Conservation (phyloP, 768 basidiomycete genomes). For the Mycena metata region DNA sequence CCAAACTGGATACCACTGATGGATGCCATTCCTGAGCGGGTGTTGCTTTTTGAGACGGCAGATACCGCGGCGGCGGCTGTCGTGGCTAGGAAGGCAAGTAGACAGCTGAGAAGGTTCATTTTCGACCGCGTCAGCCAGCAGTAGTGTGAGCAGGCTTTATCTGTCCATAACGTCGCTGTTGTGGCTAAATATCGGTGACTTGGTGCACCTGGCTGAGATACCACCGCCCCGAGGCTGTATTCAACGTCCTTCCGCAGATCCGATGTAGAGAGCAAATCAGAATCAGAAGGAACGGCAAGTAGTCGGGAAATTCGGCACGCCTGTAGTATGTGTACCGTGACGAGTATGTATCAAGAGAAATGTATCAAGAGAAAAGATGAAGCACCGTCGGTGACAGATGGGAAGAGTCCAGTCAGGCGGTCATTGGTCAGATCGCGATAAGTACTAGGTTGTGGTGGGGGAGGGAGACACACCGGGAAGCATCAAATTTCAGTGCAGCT, state of each 20-base stretch:
- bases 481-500: no score
- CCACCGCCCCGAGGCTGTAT: slow-evolving; percentile 5
- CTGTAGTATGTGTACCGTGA: not conserved
- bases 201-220: slow-evolving; percentile 13
- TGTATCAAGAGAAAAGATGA: slow-evolving; percentile 15
- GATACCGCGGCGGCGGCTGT: slow-evolving; percentile 4
- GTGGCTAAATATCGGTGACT: slow-evolving; percentile 20
- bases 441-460: no score
- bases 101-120: slow-evolving; percentile 17
- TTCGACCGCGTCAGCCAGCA: slow-evolving; percentile 15
- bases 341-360: no score
- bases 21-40: slow-evolving; percentile 8
- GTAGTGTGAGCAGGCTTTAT: slow-evolving; percentile 13
- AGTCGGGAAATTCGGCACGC: slow-evolving; percentile 19
- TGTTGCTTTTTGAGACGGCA: slow-evolving; percentile 3
- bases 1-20: slow-evolving; percentile 16
- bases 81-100: slow-evolving; percentile 16
- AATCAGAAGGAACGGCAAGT: slow-evolving; percentile 14
- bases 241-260: slow-evolving; percentile 1
- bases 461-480: no score
- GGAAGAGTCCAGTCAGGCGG: no score
- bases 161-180: slow-evolving; percentile 12
- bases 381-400: slow-evolving; percentile 7
- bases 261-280: no score
- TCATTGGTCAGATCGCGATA: no score